Percentiles rank a stretch among this genome's conserved stretches.
These are phyloP conservation scores for Kondoa malvinella DNA, from an alignment of 768 basidiomycete genomes.

Conservation along the genomic window DNA sequence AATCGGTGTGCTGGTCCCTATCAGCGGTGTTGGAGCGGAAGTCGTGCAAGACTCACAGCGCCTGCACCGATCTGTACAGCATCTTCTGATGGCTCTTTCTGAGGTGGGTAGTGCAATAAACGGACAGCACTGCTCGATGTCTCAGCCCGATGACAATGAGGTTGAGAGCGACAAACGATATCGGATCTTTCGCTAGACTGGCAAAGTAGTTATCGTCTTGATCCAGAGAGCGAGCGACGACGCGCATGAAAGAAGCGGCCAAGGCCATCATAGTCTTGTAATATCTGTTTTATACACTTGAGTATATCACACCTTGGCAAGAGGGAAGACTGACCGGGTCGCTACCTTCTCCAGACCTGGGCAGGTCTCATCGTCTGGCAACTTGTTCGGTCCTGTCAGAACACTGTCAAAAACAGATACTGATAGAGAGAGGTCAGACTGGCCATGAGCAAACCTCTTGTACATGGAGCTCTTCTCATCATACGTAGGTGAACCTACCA, in stretches of 20 bases:
- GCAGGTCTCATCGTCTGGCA: background rate
- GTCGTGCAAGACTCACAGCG: background rate
- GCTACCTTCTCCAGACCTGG: background rate
- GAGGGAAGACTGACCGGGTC: background rate
- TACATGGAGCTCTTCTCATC: background rate
- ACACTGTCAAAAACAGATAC: no score
- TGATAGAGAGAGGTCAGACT: no score
- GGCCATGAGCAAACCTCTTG: background rate
- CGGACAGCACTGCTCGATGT: background rate
- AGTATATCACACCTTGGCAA: background rate
- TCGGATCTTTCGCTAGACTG: background rate
- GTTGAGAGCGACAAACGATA: background rate
- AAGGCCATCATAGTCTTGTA: background rate
- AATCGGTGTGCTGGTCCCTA: background rate
- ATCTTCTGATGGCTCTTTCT: background rate
- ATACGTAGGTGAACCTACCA: background rate
- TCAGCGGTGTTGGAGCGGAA: background rate
- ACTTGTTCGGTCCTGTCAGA: background rate
- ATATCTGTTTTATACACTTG: background rate
- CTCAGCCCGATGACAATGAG: background rate
- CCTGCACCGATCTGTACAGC: background rate
- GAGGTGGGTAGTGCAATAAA: slow-evolving; percentile 2
- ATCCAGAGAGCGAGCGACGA: background rate
- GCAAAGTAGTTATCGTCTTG: slow-evolving; percentile 2
- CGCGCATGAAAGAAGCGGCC: background rate